Evolutionary conservation across 495 filamentous ascomycete species (phyloP).

Genomic region (Penicillium flavigenum): DNA sequence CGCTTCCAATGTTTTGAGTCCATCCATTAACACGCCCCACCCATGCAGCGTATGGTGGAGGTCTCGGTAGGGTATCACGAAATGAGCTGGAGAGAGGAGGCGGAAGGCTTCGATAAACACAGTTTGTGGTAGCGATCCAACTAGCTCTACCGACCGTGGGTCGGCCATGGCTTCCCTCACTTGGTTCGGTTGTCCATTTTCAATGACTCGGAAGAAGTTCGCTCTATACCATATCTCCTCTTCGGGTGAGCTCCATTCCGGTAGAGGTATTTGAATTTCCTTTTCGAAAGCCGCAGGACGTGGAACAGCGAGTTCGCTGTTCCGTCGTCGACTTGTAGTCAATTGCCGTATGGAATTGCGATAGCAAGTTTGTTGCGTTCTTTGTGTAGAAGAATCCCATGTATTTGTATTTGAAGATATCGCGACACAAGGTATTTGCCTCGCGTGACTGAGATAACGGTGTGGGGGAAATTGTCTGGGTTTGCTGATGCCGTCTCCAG

Average conservation of each 20-base stretch:
- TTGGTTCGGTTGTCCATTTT: constrained; percentile 40
- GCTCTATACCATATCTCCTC: constrained; percentile 19
- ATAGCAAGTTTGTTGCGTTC: neutral
- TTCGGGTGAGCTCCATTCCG: constrained; percentile 10
- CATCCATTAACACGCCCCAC: constrained; percentile 29
- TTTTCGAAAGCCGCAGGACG: constrained; percentile 8
- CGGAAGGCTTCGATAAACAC: constrained; percentile 40
- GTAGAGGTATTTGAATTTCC: neutral
- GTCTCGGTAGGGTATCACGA: constrained; percentile 49
- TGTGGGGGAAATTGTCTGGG: neutral
- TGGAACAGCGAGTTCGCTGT: constrained; percentile 4
- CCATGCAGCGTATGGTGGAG: constrained; percentile 50
- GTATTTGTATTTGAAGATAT: neutral
- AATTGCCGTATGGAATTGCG: neutral
- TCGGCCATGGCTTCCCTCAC: constrained; percentile 38
- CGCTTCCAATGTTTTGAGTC: constrained; percentile 27
- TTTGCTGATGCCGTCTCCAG: constrained; percentile 13
- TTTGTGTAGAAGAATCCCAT: constrained; percentile 1
- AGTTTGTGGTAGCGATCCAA: constrained; percentile 34
- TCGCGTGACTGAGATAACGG: constrained; percentile 4
- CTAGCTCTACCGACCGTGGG: constrained; percentile 32
- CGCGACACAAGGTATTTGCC: constrained; percentile 9
- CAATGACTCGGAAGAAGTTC: constrained; percentile 31
- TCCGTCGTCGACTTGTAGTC: constrained; percentile 3
- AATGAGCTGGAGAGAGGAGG: constrained; percentile 43